Evolutionary conservation across 805 yeast genomes (phyloP).

Genomic region (Candida ponderosae): DNA sequence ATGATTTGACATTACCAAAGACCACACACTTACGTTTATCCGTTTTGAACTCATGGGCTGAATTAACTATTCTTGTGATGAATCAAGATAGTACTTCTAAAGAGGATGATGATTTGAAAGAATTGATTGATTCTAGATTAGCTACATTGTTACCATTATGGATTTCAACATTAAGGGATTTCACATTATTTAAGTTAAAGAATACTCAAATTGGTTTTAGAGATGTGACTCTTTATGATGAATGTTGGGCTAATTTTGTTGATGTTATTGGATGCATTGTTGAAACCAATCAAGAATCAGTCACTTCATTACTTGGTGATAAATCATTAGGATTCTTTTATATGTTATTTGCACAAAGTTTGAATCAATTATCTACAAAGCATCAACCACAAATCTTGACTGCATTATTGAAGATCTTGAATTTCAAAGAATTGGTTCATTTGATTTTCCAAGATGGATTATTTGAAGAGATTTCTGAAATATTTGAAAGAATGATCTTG

Average conservation of each 20-base stretch:
- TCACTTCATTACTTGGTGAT: constrained; percentile 41
- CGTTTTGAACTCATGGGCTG: constrained; percentile 69
- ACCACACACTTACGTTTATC: constrained; percentile 45
- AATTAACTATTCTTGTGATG: constrained; percentile 32
- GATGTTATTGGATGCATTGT: constrained; percentile 66
- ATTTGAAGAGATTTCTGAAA: constrained; percentile 67
- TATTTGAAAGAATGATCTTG: constrained; percentile 64
- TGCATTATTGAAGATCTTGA: constrained; percentile 50
- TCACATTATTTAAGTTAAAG: constrained; percentile 55
- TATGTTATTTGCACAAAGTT: constrained; percentile 75
- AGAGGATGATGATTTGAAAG: constrained; percentile 36
- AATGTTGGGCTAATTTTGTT: constrained; percentile 70
- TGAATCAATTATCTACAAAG: constrained; percentile 24
- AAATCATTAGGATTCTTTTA: constrained; percentile 65
- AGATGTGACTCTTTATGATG: constrained; percentile 38
- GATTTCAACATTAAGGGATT: constrained; percentile 70
- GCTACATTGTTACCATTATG: constrained; percentile 65
- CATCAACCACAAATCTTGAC: constrained; percentile 30
- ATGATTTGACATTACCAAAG: constrained; percentile 43
- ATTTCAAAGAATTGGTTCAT: constrained; percentile 46
- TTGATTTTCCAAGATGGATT: constrained; percentile 58
- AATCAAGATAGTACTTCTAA: constrained; percentile 15
- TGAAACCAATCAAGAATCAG: constrained; percentile 37
- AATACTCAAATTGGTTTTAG: constrained; percentile 23
- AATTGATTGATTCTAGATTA: constrained; percentile 47